phyloP scores from a whole-genome alignment of 805 yeast species.

The Brettanomyces custersianus region DNA sequence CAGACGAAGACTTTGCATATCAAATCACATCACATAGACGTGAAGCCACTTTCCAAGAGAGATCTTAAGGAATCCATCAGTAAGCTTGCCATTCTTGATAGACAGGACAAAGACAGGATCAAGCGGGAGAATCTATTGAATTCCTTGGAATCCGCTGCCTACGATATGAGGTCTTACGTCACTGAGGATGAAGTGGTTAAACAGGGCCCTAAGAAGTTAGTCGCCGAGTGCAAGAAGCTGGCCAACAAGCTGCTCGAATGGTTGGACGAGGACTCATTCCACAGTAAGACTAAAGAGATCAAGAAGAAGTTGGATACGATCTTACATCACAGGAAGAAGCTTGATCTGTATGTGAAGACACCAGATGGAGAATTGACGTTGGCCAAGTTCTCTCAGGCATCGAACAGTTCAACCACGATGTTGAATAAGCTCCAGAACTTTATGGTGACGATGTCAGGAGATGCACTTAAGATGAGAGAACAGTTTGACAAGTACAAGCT shows the following conservation, averaged over 20 bases:
- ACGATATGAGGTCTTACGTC: conserved; percentile 52
- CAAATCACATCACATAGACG: neutral
- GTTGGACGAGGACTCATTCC: conserved; percentile 67
- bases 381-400: conserved; percentile 34
- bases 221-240: conserved; percentile 27
- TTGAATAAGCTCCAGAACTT: conserved; percentile 35
- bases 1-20: neutral
- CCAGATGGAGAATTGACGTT: conserved; percentile 37
- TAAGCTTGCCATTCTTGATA: conserved; percentile 44
- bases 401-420: conserved; percentile 32
- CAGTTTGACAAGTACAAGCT: conserved; percentile 36
- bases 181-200: conserved; percentile 42
- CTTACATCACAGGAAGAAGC: conserved; percentile 19
- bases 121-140: conserved; percentile 54
- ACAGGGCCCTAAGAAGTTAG: conserved; percentile 31
- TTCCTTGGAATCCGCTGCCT: conserved; percentile 63
- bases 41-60: neutral
- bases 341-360: conserved; percentile 32
- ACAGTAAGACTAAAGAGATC: conserved; percentile 32
- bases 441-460: conserved; percentile 36
- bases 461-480: conserved; percentile 32
- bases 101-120: conserved; percentile 45
- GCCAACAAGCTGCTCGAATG: conserved; percentile 56
- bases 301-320: conserved; percentile 26
- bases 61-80: conserved; percentile 32